Conservation (phyloP, 352 stramenopile genomes). For the Pythium rishiriense region DNA sequence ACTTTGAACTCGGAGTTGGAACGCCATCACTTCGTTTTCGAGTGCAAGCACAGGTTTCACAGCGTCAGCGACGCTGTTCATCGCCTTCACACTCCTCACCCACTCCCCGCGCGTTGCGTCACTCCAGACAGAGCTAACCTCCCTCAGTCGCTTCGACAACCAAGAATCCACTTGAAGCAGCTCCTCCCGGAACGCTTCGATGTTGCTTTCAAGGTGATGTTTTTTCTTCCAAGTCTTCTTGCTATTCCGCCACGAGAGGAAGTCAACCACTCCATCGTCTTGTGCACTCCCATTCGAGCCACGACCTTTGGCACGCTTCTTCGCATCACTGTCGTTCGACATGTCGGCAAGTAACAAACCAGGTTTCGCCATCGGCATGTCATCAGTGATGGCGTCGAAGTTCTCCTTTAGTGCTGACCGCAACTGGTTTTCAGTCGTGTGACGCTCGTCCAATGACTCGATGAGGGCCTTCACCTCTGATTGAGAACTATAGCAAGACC, state of each 20-base stretch:
- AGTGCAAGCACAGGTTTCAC: constrained; percentile 47
- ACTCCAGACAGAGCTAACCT: constrained; percentile 60
- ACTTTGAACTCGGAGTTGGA: constrained; percentile 42
- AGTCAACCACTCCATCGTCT: constrained; percentile 29
- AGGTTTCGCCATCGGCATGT: constrained; percentile 75
- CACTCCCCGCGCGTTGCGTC: constrained; percentile 51
- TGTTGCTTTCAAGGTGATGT: constrained; percentile 33
- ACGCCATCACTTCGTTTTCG: constrained; percentile 63
- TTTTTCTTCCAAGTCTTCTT: constrained; percentile 55
- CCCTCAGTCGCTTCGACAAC: constrained; percentile 62
- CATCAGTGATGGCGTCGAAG: constrained; percentile 51
- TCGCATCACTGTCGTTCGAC: constrained; percentile 51
- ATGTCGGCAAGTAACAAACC: constrained; percentile 76
- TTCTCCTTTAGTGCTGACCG: constrained; percentile 56
- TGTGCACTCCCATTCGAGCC: constrained; percentile 1
- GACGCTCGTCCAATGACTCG: constrained; percentile 50
- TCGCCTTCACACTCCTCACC: constrained; percentile 45
- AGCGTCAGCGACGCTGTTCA: constrained; percentile 40
- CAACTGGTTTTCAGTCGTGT: constrained; percentile 52
- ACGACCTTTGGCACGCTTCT: constrained; percentile 42
- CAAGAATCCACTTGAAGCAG: constrained; percentile 58
- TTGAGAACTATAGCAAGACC: constrained; percentile 71
- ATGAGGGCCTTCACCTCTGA: constrained; percentile 61
- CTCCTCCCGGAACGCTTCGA: constrained; percentile 60
- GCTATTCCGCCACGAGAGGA: constrained; percentile 65